Evolutionary conservation across 306 rosid genomes (phyloP).

Genomic region (Citrullus mucosospermus): DNA sequence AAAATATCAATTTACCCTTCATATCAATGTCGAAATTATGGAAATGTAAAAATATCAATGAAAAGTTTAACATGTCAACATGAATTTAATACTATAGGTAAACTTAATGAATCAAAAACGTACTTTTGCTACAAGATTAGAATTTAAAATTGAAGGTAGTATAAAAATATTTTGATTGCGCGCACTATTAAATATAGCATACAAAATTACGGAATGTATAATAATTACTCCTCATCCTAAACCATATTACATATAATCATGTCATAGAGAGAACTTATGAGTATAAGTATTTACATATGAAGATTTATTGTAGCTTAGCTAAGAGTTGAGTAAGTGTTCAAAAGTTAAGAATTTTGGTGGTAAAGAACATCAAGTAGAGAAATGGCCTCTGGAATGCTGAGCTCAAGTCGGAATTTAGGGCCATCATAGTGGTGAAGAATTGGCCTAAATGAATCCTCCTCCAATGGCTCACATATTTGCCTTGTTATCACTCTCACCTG

Average conservation of each 20-base stretch:
- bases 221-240: neutral
- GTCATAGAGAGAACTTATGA: neutral
- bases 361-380: neutral
- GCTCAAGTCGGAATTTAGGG: conserved; percentile 84
- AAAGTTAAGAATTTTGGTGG: neutral
- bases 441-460: conserved; percentile 92
- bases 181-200: neutral
- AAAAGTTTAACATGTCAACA: no score
- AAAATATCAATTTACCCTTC: no score
- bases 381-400: conserved; percentile 57
- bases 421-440: conserved; percentile 95
- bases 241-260: neutral
- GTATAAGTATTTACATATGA: neutral
- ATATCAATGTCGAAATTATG: no score
- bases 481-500: conserved; percentile 71
- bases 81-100: no score
- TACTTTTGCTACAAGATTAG: neutral
- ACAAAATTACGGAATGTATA: neutral
- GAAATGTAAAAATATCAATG: no score
- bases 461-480: conserved; percentile 70
- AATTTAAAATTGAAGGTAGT: neutral
- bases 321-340: neutral
- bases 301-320: neutral
- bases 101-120: neutral
- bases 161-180: no score